Percentiles rank a stretch among this genome's conserved stretches.
Conservation (phyloP, 192 early-diverging fungal genomes). For the Backusella westeae region DNA sequence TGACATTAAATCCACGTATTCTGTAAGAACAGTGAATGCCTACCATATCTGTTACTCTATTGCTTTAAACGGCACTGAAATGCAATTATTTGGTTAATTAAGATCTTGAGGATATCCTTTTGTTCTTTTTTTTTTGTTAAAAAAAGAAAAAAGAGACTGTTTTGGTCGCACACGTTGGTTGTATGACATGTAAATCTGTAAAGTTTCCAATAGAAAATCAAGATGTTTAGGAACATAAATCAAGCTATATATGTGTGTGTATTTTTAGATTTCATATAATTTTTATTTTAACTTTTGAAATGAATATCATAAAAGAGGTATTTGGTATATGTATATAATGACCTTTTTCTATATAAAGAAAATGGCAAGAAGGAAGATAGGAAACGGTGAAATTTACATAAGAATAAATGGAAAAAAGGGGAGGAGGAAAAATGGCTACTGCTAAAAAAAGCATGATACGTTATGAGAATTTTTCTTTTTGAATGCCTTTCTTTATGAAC, state of each 20-base stretch:
- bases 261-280: neutral
- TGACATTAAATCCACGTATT: neutral
- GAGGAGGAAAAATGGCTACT: neutral
- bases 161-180: neutral
- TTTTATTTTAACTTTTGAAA: constrained; percentile 2
- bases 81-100: constrained; percentile 1
- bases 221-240: neutral
- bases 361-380: neutral
- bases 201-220: constrained; percentile 2
- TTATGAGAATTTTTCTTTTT: neutral
- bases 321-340: neutral
- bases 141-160: neutral
- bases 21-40: neutral
- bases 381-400: neutral
- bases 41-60: neutral
- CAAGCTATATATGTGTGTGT: neutral
- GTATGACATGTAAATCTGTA: neutral
- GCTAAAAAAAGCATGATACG: neutral
- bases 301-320: neutral
- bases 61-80: neutral
- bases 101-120: neutral
- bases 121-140: neutral
- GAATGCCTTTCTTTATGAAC: neutral
- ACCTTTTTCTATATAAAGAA: neutral
- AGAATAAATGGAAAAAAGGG: neutral